These are phyloP conservation scores for Phytopythium oedochilum DNA, from an alignment of 352 stramenopile genomes.

Conservation along the genomic window DNA sequence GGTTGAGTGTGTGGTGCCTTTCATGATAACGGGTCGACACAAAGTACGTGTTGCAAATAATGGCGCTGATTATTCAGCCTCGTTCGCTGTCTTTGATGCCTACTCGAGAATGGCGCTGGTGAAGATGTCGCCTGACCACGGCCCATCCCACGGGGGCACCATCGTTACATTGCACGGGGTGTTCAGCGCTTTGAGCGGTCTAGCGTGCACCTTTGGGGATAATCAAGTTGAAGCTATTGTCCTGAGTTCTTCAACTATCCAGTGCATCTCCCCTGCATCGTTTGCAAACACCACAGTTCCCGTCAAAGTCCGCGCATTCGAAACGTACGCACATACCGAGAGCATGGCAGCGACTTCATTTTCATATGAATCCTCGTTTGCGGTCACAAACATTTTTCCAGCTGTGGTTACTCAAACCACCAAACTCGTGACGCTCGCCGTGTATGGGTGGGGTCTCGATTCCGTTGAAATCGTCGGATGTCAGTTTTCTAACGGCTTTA, in stretches of 20 bases:
- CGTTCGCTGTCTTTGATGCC: conserved; percentile 17
- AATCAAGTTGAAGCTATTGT: conserved; percentile 13
- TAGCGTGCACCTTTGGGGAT: conserved; percentile 41
- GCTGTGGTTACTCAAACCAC: conserved; percentile 25
- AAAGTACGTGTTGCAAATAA: conserved; percentile 53
- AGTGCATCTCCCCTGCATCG: conserved; percentile 23
- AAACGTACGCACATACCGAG: conserved; percentile 20
- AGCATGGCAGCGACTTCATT: conserved; percentile 11
- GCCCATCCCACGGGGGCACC: conserved; percentile 32
- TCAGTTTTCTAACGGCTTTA: conserved; percentile 16
- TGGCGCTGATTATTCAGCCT: conserved; percentile 36
- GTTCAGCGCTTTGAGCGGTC: conserved; percentile 21
- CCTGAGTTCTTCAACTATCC: conserved; percentile 22
- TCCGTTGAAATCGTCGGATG: conserved; percentile 16
- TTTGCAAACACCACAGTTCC: conserved; percentile 8
- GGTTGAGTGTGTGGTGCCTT: conserved; percentile 56
- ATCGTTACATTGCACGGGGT: conserved; percentile 30
- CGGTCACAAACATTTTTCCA: conserved; percentile 21
- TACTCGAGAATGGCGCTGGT: conserved; percentile 33
- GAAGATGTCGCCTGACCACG: conserved; percentile 19
- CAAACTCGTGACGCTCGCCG: conserved; percentile 12
- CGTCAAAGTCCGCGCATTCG: conserved; percentile 20
- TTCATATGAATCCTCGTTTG: conserved; percentile 17
- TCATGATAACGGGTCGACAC: conserved; percentile 31
- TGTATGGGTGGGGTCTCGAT: conserved; percentile 24